Base-by-base conservation (phyloP, 345 rosid species). In the Gossypioides kirkii region DNA sequence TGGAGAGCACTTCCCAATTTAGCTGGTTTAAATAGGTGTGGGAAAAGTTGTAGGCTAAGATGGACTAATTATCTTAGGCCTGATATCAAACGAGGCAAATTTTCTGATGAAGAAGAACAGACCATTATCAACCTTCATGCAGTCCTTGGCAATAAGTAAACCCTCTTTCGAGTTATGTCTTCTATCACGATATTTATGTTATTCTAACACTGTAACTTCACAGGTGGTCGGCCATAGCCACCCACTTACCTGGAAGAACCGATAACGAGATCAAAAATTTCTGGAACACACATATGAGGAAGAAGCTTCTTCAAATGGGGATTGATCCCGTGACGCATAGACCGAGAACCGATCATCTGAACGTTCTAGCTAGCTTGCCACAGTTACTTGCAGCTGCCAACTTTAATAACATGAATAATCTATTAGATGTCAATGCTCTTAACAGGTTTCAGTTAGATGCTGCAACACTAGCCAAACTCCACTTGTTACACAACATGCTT, bases 171-270 rank as follows among this genome's bases (percentile, higher is more conserved):
- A 32, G 38, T 6, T 32, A 32, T 32, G 38, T 32, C 38, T 32
- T 32, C 38, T 4, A 32, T 32, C 38, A 32, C 38, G 1, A 32
- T 32, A 32, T 0, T 4, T 32, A 5, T 5, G 38, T 32, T 32
- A 32, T 32, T 32, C 38, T 32, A 32, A 32, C 38, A 32, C 38
- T 32, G 38, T 32, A 5, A 32, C 38, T 32, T 4, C 52, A 53
- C 65, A 91, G 97, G 84, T 91, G 97, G 94, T 89, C 97, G 17
- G 89, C 97, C 14, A 91, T 91, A 69, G 97, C 97, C 22, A 83
- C 83, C 3, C 84, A 82, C 74, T 87, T 91, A 49, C 92, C 94
- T 0, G 94, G 97, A 13, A 77, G 93, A 60, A 90, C 96, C 0
- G 96, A 90, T 54, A 90, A 90, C 17, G 93, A 88, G 76, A 90